These are phyloP conservation scores for Geotrichum candidum DNA, from an alignment of 1,139 yeast species.

Conservation along the genomic window DNA sequence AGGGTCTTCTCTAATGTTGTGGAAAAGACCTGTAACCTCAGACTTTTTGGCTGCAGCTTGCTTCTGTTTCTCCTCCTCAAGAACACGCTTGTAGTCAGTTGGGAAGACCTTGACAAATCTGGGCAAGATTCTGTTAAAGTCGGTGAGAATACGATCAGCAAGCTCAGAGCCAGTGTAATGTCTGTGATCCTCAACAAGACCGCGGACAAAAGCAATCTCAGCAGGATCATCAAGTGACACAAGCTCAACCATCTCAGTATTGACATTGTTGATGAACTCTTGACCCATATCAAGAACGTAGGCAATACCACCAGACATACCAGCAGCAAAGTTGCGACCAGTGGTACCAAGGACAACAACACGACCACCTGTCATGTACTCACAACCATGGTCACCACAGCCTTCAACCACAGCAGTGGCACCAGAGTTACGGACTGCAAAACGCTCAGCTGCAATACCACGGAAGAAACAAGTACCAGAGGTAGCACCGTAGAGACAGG, in stretches of 20 bases:
- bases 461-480: constrained; percentile 90
- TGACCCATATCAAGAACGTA: constrained; percentile 94
- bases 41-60: constrained; percentile 56
- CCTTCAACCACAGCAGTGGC: constrained; percentile 96
- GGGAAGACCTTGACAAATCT: constrained; percentile 94
- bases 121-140: constrained; percentile 83
- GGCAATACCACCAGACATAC: constrained; percentile 99
- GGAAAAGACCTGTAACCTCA: constrained; percentile 48
- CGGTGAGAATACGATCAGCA: constrained; percentile 74
- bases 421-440: constrained; percentile 97
- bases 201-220: constrained; percentile 91
- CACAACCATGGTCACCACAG: constrained; percentile 98
- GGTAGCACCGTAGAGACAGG: constrained; percentile 97
- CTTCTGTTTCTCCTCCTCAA: constrained; percentile 69
- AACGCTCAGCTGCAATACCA: constrained; percentile 98
- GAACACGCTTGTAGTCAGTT: constrained; percentile 80
- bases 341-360: constrained; percentile 87
- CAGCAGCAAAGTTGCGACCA: constrained; percentile 96
- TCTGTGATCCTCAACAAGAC: constrained; percentile 89
- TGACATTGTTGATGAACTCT: constrained; percentile 77
- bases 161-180: constrained; percentile 91
- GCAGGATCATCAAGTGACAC: constrained; percentile 73
- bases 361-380: constrained; percentile 99
- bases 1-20: constrained; percentile 69
- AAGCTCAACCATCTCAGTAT: constrained; percentile 76